phyloP scores from a whole-genome alignment of 208 protist genomes.

The Trypanosoma lewisi region DNA sequence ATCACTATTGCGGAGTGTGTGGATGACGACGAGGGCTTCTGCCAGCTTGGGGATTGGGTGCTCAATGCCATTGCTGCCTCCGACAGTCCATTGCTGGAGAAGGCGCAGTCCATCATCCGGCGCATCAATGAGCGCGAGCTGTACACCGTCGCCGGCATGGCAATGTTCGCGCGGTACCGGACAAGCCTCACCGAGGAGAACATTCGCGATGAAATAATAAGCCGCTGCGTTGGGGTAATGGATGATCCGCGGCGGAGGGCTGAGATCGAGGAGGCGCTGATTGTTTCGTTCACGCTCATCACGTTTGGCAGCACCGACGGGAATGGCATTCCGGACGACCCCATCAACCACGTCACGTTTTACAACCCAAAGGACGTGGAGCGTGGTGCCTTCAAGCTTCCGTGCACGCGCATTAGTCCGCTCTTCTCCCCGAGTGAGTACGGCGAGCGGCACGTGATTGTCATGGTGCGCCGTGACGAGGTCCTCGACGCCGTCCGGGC shows the following conservation, averaged over 20 bases:
- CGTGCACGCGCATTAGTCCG: constrained; percentile 35
- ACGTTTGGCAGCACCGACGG: constrained; percentile 64
- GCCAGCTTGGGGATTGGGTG: constrained; percentile 45
- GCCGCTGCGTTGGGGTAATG: background rate
- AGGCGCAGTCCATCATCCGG: constrained; percentile 52
- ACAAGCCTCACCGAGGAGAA: constrained; percentile 16
- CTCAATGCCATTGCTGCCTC: constrained; percentile 46
- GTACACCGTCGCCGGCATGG: constrained; percentile 53
- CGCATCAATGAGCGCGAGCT: constrained; percentile 74
- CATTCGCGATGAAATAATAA: constrained; percentile 29
- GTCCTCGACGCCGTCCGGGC: constrained; percentile 17
- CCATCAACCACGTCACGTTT: constrained; percentile 70
- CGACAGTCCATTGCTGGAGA: constrained; percentile 36
- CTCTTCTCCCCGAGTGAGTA: constrained; percentile 75
- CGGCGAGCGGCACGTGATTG: constrained; percentile 69
- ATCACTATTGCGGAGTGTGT: constrained; percentile 32
- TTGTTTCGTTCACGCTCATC: constrained; percentile 58
- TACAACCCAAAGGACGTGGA: constrained; percentile 57
- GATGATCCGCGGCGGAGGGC: background rate
- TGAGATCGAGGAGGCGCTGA: constrained; percentile 19
- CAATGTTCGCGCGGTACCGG: constrained; percentile 30
- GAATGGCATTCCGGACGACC: constrained; percentile 46
- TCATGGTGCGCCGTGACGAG: constrained; percentile 57
- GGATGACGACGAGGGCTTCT: constrained; percentile 35
- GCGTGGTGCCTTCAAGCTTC: constrained; percentile 54